Conservation (phyloP, 2,329 filamentous ascomycete species). For the Diaporthe longicolla region DNA sequence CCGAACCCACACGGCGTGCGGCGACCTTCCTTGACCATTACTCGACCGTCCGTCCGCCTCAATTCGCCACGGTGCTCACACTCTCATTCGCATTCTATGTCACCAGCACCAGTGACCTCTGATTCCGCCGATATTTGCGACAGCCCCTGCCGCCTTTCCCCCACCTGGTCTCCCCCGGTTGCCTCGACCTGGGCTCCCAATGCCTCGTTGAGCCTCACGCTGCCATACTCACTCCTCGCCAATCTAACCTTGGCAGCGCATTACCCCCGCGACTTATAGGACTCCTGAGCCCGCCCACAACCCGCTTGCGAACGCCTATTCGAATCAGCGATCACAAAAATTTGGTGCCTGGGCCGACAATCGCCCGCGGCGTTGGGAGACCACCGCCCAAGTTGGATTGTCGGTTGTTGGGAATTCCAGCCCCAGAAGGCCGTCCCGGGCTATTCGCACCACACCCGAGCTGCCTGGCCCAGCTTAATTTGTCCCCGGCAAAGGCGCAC, state of each 20-base stretch:
- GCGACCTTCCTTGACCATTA: constrained; percentile 31
- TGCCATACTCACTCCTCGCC: constrained; percentile 19
- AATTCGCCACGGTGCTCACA: constrained; percentile 16
- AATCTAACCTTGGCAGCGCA: constrained; percentile 30
- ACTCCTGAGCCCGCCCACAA: constrained; percentile 18
- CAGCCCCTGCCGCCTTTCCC: constrained; percentile 24
- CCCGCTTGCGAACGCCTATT: constrained; percentile 21
- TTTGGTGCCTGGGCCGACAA: constrained; percentile 42
- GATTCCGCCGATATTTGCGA: constrained; percentile 38
- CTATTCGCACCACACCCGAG: constrained; percentile 30
- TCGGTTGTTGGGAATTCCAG: constrained; percentile 40
- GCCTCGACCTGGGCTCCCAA: constrained; percentile 27
- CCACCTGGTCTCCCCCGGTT: constrained; percentile 32
- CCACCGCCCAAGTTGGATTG: constrained; percentile 42
- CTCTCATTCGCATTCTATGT: constrained; percentile 38
- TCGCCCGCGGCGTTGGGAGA: constrained; percentile 41
- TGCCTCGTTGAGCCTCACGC: constrained; percentile 34
- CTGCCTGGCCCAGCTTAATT: constrained; percentile 40
- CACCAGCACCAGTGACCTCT: constrained; percentile 36
- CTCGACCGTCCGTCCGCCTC: constrained; percentile 24
- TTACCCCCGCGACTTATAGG: constrained; percentile 26
- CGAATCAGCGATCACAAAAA: constrained; percentile 33
- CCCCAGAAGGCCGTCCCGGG: constrained; percentile 43
- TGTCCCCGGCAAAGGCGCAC: constrained; percentile 66
- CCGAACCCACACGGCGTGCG: constrained; percentile 24